Percentiles rank a stretch among this genome's conserved stretches.
Conservation (phyloP, 2,329 filamentous ascomycete species). For the Rutstroemia sp. region DNA sequence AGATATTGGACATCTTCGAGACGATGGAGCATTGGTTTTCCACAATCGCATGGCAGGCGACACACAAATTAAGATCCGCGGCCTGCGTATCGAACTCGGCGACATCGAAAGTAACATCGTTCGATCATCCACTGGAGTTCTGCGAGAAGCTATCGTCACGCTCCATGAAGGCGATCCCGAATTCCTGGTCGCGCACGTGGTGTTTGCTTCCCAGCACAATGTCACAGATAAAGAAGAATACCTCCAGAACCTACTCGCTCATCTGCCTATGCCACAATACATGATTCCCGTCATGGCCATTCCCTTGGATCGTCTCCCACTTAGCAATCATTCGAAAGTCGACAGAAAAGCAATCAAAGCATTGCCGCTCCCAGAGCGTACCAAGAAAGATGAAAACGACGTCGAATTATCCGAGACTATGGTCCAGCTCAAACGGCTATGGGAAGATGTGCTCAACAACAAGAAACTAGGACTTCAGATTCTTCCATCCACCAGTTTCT, state of each 20-base stretch:
- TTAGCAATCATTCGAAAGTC: not conserved
- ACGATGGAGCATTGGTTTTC: conserved; percentile 28
- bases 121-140: conserved; percentile 15
- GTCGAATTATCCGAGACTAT: not conserved
- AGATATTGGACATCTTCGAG: conserved; percentile 25
- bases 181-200: not conserved
- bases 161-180: not conserved
- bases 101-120: conserved; percentile 34
- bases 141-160: conserved; percentile 28
- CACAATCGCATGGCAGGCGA: conserved; percentile 30
- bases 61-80: conserved; percentile 32
- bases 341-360: not conserved
- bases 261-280: not conserved
- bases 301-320: not conserved
- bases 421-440: not conserved
- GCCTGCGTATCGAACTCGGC: conserved; percentile 35
- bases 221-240: not conserved
- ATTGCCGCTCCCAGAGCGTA: not conserved
- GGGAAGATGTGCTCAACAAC: not conserved
- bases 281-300: not conserved
- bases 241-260: not conserved
- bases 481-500: conserved; percentile 22
- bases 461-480: not conserved
- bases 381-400: not conserved
- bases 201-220: not conserved